These are phyloP conservation scores for Ziziphus jujuba DNA, from an alignment of 306 rosid genomes.

Conservation along the genomic window DNA sequence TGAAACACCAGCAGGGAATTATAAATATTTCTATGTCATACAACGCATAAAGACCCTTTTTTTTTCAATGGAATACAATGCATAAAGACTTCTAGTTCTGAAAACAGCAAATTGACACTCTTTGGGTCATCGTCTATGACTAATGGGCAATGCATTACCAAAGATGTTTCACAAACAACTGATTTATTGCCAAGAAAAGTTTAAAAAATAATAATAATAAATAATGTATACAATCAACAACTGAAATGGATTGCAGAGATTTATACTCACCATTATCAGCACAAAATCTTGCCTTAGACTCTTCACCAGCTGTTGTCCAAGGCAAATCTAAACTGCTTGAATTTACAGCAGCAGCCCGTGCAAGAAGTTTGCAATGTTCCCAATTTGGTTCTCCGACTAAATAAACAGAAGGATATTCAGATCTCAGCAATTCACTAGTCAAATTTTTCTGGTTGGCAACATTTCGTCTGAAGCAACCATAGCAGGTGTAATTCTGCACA, in stretches of 20 bases:
- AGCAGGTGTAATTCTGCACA: slow-evolving; percentile 58
- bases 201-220: too few species aligned
- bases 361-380: slow-evolving; percentile 66
- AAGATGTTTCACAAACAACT: background rate
- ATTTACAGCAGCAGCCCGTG: slow-evolving; percentile 65
- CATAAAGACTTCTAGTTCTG: too few species aligned
- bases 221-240: too few species aligned
- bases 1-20: too few species aligned
- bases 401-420: slow-evolving; percentile 38
- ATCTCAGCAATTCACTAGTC: slow-evolving; percentile 22
- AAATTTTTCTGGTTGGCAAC: slow-evolving; percentile 26
- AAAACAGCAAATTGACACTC: background rate
- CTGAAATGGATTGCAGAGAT: background rate
- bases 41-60: too few species aligned
- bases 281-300: slow-evolving; percentile 32
- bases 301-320: slow-evolving; percentile 32
- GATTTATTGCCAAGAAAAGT: background rate
- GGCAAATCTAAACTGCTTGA: slow-evolving; percentile 42
- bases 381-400: slow-evolving; percentile 66
- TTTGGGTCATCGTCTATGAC: background rate
- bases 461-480: slow-evolving; percentile 40
- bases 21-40: too few species aligned
- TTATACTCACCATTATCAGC: slow-evolving; percentile 35
- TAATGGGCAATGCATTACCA: background rate
- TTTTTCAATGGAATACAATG: background rate